phyloP scores from a whole-genome alignment of 768 basidiomycete genomes.

The Calocybe gangraenosa region DNA sequence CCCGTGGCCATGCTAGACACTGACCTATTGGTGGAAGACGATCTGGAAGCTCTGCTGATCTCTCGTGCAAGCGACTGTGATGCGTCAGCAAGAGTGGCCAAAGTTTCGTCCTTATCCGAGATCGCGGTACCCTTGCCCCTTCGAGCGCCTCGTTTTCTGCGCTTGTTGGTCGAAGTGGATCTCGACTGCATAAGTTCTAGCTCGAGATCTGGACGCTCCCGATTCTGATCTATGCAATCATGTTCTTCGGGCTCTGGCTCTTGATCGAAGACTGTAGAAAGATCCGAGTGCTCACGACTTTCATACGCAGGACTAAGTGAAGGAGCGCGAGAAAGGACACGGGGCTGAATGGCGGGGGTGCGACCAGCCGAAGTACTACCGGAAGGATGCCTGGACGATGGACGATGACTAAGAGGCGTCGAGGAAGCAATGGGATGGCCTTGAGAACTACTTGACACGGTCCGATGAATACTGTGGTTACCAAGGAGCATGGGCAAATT shows the following conservation, averaged over 20 bases:
- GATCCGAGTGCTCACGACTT: conserved; percentile 37
- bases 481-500: conserved; percentile 74
- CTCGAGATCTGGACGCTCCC: conserved; percentile 31
- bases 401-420: conserved; percentile 65
- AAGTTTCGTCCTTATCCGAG: conserved; percentile 49
- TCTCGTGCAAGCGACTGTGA: conserved; percentile 83
- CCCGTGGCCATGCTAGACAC: conserved; percentile 26
- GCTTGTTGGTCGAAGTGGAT: conserved; percentile 69
- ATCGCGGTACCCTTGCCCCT: conserved; percentile 67
- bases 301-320: conserved; percentile 52
- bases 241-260: conserved; percentile 43
- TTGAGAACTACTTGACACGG: conserved; percentile 54
- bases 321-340: conserved; percentile 60
- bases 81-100: conserved; percentile 71
- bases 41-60: conserved; percentile 63
- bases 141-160: conserved; percentile 80
- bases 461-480: conserved; percentile 52
- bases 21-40: conserved; percentile 35
- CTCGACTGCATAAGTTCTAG: conserved; percentile 43
- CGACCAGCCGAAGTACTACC: conserved; percentile 39
- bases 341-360: conserved; percentile 49
- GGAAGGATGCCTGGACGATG: conserved; percentile 62
- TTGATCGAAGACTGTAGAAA: conserved; percentile 54
- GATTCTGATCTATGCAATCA: conserved; percentile 32
- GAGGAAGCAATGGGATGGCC: conserved; percentile 62